Percentiles rank a stretch among this genome's conserved stretches.
Evolutionary conservation across 495 filamentous ascomycete genomes (phyloP).

Genomic region (Aspergillus olivimuriae): DNA sequence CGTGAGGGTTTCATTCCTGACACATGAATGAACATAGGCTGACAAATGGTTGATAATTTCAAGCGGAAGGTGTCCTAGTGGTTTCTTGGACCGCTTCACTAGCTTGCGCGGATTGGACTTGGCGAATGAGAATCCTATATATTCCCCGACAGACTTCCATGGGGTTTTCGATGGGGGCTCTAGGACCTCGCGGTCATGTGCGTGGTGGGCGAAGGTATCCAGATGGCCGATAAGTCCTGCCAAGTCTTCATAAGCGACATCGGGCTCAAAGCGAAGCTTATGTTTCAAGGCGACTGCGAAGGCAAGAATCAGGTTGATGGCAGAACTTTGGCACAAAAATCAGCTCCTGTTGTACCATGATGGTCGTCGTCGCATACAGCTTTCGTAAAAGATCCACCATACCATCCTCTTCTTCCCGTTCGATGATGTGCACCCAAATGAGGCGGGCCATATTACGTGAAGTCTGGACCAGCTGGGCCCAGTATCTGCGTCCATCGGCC

Average conservation of each 20-base stretch:
- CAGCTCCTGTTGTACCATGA: neutral
- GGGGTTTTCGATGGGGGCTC: slow-evolving; percentile 37
- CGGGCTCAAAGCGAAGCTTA: slow-evolving; percentile 79
- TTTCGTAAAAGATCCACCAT: slow-evolving; percentile 70
- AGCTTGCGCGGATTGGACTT: slow-evolving; percentile 65
- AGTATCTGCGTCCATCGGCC: slow-evolving; percentile 68
- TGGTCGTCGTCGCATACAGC: slow-evolving; percentile 37
- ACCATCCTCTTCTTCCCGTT: slow-evolving; percentile 51
- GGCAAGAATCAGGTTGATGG: slow-evolving; percentile 73
- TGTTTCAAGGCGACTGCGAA: slow-evolving; percentile 75
- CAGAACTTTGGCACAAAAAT: slow-evolving; percentile 39
- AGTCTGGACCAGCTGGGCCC: slow-evolving; percentile 64
- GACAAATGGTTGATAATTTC: slow-evolving; percentile 70
- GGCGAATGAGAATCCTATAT: slow-evolving; percentile 63
- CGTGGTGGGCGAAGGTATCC: slow-evolving; percentile 57
- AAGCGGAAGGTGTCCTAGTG: slow-evolving; percentile 68
- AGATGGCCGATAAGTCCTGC: slow-evolving; percentile 39
- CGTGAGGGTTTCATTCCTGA: slow-evolving; percentile 48
- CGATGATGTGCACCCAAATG: slow-evolving; percentile 69
- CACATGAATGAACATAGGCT: slow-evolving; percentile 53
- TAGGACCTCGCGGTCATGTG: slow-evolving; percentile 45
- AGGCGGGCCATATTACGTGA: slow-evolving; percentile 68
- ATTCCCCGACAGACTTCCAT: slow-evolving; percentile 60
- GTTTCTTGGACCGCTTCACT: slow-evolving; percentile 56
- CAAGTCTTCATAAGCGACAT: slow-evolving; percentile 62